A percentile compares a stretch with the other conserved stretches of the same genome.
Evolutionary conservation across 352 stramenopile genomes (phyloP).

Genomic region (Pythium brachiatum): DNA sequence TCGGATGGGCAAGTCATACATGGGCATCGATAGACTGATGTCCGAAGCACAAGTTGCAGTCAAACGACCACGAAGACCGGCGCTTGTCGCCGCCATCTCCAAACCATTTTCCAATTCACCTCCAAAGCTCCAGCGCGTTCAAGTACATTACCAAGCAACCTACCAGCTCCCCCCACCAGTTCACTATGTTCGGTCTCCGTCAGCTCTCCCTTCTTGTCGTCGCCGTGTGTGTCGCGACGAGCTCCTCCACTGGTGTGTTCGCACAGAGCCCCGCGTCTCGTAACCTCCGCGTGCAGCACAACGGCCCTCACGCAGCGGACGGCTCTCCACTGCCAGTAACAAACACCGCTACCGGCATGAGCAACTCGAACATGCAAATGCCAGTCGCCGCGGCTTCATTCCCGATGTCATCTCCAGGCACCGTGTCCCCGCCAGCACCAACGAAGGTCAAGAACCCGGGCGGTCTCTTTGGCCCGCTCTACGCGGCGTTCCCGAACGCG

Average conservation of each 20-base stretch:
- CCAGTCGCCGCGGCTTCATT: neutral
- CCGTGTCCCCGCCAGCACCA: neutral
- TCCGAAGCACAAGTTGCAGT: no score
- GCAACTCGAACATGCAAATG: neutral
- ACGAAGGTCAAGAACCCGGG: slow-evolving; percentile 3
- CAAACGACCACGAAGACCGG: no score
- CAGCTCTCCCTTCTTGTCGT: neutral
- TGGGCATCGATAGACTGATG: no score
- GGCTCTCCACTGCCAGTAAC: neutral
- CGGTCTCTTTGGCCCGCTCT: slow-evolving; percentile 10
- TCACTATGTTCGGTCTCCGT: neutral
- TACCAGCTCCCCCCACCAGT: neutral
- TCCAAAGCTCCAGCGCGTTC: neutral
- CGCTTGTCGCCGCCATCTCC: no score
- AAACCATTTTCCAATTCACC: neutral
- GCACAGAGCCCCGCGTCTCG: neutral
- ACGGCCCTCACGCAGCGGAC: neutral
- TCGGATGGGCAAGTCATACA: no score
- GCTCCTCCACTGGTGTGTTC: neutral
- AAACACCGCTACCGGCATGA: neutral
- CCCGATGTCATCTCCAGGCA: no score
- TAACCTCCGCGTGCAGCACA: neutral
- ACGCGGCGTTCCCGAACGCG: slow-evolving; percentile 13
- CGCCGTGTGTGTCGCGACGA: neutral
- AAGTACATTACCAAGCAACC: neutral